Evolutionary conservation across 352 stramenopile genomes (phyloP).

Genomic region (Pythium sp.): DNA sequence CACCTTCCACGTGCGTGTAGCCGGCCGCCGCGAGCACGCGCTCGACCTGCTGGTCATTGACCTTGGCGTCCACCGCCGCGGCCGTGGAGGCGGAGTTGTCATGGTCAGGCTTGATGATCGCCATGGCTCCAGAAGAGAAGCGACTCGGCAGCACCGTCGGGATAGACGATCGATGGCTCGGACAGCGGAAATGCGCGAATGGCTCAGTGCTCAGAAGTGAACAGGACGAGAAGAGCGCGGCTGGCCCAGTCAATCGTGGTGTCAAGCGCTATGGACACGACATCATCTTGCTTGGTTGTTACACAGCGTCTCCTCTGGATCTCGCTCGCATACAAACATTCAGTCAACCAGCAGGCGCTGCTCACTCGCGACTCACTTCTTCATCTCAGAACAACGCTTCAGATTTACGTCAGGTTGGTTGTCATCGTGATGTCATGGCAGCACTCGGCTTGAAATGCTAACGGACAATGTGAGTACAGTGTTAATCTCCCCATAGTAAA

Average conservation of each 20-base stretch:
- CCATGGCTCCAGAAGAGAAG: constrained; percentile 29
- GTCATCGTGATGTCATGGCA: constrained; percentile 16
- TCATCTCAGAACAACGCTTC: background rate
- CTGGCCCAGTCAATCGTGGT: background rate
- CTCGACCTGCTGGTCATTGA: constrained; percentile 18
- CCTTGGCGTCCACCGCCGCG: constrained; percentile 26
- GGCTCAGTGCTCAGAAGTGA: background rate
- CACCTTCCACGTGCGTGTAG: constrained; percentile 70
- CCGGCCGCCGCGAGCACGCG: constrained; percentile 56
- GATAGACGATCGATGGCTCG: background rate
- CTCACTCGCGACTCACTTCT: background rate
- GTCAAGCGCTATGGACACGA: background rate
- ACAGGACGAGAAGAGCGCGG: background rate
- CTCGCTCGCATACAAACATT: constrained; percentile 1
- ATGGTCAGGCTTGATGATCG: constrained; percentile 62
- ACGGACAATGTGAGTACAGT: background rate
- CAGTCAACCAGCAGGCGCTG: constrained; percentile 3
- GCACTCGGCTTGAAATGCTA: background rate
- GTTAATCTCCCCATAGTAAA: too few species aligned
- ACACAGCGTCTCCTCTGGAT: constrained; percentile 4
- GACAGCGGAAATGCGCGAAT: constrained; percentile 16
- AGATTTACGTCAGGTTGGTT: constrained; percentile 11
- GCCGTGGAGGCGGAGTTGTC: constrained; percentile 29
- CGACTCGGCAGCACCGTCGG: constrained; percentile 1
- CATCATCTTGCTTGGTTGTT: background rate